phyloP scores from a whole-genome alignment of 148 eudicot genomes.

The Camellia sinensis region DNA sequence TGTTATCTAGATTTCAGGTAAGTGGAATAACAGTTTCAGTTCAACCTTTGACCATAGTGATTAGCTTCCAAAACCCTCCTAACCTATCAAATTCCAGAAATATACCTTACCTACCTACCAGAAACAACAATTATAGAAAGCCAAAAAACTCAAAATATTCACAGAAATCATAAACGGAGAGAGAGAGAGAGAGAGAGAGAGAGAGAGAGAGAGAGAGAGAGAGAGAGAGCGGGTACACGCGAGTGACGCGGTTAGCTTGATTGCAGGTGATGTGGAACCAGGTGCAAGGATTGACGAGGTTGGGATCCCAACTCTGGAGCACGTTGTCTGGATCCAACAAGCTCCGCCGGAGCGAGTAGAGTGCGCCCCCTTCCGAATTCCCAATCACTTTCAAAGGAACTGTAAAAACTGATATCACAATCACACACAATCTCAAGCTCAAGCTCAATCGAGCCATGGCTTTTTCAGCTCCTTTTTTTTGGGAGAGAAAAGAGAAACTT shows the following conservation, averaged over 20 bases:
- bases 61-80: neutral
- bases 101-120: neutral
- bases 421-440: neutral
- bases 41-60: neutral
- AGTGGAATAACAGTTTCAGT: neutral
- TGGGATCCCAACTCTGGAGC: constrained; percentile 80
- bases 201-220: neutral
- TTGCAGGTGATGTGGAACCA: constrained; percentile 90
- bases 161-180: neutral
- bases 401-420: neutral
- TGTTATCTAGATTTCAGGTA: neutral
- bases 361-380: constrained; percentile 82
- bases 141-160: neutral
- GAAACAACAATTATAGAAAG: neutral
- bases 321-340: constrained; percentile 72
- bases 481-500: neutral
- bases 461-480: neutral
- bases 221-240: constrained; percentile 45
- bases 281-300: constrained; percentile 83
- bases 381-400: constrained; percentile 27
- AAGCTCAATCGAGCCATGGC: constrained; percentile 4
- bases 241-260: constrained; percentile 56
- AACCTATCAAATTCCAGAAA: neutral
- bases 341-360: constrained; percentile 65
- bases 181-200: neutral